Percentiles rank a stretch among this genome's conserved stretches.
Conservation (phyloP, 164 flowering plant genomes). For the Umbellularia californica region DNA sequence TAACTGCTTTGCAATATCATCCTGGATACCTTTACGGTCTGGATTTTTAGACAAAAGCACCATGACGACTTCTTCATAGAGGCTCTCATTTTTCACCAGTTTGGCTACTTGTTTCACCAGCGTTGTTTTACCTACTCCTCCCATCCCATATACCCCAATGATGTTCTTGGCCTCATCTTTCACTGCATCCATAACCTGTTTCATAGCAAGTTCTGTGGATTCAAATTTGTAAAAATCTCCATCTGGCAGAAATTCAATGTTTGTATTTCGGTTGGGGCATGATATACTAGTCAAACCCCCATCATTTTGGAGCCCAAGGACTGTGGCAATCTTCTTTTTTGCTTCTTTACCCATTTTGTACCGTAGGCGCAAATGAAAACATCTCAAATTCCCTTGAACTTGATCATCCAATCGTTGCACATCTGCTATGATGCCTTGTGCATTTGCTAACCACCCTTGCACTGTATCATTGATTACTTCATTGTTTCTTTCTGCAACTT, state of each 20-base stretch:
- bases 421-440: neutral
- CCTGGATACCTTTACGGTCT: neutral
- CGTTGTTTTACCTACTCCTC: neutral
- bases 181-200: neutral
- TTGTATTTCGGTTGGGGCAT: neutral
- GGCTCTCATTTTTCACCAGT: neutral
- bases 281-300: neutral
- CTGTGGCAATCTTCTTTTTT: neutral
- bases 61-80: neutral
- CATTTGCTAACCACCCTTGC: neutral
- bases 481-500: neutral
- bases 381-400: neutral
- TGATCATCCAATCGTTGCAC: neutral
- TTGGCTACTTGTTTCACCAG: neutral
- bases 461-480: neutral
- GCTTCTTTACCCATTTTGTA: neutral
- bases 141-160: neutral
- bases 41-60: neutral
- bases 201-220: neutral
- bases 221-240: neutral
- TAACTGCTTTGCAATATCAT: no score
- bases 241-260: neutral
- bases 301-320: neutral
- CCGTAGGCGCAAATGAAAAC: neutral
- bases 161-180: neutral